Evolutionary conservation across 768 basidiomycete genomes (phyloP).

Genomic region (Tubosaeta sp.): DNA sequence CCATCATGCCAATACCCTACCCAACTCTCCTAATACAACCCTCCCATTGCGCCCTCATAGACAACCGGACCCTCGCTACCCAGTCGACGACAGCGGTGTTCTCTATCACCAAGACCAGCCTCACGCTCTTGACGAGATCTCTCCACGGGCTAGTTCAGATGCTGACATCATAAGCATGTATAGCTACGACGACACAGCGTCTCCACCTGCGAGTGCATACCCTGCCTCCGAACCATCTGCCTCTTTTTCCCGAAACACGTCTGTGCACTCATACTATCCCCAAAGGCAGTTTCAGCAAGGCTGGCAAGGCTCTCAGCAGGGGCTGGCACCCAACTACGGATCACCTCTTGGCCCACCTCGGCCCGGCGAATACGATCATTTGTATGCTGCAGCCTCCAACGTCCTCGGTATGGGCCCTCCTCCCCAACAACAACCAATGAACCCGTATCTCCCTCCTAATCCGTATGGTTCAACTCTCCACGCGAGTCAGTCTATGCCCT

Average conservation of each 20-base stretch:
- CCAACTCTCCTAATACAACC: conserved; percentile 25
- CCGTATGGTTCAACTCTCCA: conserved; percentile 23
- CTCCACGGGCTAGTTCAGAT: conserved; percentile 28
- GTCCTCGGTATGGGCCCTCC: conserved; percentile 77
- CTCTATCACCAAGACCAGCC: conserved; percentile 8
- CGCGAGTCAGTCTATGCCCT: conserved; percentile 28
- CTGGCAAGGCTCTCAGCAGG: conserved; percentile 30
- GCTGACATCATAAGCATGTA: conserved; percentile 35
- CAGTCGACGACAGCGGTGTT: conserved; percentile 30
- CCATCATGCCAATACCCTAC: conserved; percentile 40
- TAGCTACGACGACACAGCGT: conserved; percentile 36
- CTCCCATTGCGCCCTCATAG: conserved; percentile 19
- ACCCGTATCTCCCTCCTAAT: conserved; percentile 20
- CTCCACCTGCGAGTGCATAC: conserved; percentile 29
- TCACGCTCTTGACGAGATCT: conserved; percentile 4
- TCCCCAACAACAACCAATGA: conserved; percentile 17
- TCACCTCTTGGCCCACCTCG: conserved; percentile 23
- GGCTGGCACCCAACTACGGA: conserved; percentile 16
- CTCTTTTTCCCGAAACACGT: conserved; percentile 16
- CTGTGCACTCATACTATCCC: conserved; percentile 17
- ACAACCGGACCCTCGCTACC: conserved; percentile 28
- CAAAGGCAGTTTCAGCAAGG: conserved; percentile 18
- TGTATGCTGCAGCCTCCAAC: conserved; percentile 75
- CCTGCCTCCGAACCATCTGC: conserved; percentile 21
- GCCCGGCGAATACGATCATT: conserved; percentile 46